Evolutionary conservation across 1,284 basidiomycete species (phyloP).

Genomic region (Waitea zeae): DNA sequence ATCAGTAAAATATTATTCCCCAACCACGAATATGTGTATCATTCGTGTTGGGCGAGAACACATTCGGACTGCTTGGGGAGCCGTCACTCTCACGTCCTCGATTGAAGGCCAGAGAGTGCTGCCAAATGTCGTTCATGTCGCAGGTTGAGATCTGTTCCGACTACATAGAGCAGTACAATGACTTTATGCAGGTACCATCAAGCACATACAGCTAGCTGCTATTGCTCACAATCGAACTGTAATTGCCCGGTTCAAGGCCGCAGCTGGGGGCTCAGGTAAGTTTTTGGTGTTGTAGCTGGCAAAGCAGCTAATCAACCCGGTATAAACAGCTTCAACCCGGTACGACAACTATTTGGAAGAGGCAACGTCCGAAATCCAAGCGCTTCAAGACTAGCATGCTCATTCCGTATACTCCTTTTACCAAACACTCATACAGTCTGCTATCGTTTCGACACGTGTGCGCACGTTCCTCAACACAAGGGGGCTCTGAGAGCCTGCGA

Average conservation of each 20-base stretch:
- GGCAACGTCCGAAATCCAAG: no score
- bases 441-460: no score
- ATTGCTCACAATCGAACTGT: conserved; percentile 53
- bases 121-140: conserved; percentile 58
- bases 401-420: no score
- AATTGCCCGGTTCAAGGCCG: conserved; percentile 41
- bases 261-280: conserved; percentile 32
- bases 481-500: no score
- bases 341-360: no score
- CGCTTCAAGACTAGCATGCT: no score
- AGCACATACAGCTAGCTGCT: conserved; percentile 58
- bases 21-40: conserved; percentile 60
- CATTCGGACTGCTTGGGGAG: conserved; percentile 57
- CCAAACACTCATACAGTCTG: no score
- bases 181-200: conserved; percentile 50
- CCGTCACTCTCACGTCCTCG: conserved; percentile 39
- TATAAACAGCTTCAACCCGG: no score
- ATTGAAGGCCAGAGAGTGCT: conserved; percentile 41
- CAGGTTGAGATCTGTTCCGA: conserved; percentile 28
- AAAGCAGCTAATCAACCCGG: no score
- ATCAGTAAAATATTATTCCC: conserved; percentile 69
- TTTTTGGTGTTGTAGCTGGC: no score
- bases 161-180: not conserved
- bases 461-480: no score
- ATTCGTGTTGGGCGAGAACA: conserved; percentile 64